Conservation (phyloP, 2,329 filamentous ascomycete species). For the Amphichorda felina region DNA sequence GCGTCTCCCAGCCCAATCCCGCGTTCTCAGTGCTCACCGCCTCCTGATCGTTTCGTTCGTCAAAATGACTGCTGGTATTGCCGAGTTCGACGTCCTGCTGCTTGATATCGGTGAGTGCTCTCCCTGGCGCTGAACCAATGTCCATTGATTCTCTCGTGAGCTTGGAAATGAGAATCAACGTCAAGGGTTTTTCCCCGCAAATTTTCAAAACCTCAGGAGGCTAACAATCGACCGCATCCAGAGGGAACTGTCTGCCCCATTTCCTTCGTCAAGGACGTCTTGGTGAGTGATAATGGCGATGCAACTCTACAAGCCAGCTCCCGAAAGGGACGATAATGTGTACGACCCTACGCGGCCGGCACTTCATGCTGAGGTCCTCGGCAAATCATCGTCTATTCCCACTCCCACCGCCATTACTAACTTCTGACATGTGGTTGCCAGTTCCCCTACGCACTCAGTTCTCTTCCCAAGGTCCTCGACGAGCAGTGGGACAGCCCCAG, state of each 20-base stretch:
- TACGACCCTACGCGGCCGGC: neutral
- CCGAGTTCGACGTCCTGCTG: slow-evolving; percentile 5
- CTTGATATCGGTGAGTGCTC: slow-evolving; percentile 7
- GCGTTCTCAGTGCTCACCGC: slow-evolving; percentile 4
- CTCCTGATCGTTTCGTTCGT: neutral
- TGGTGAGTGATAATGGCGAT: slow-evolving; percentile 44
- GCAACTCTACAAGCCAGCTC: neutral
- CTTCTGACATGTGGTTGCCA: slow-evolving; percentile 17
- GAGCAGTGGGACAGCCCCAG: slow-evolving; percentile 53
- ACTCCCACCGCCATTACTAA: neutral
- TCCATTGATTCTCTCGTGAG: neutral
- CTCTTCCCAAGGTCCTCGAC: slow-evolving; percentile 50
- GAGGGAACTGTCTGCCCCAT: slow-evolving; percentile 78
- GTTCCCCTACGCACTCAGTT: slow-evolving; percentile 67
- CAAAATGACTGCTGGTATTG: slow-evolving; percentile 6
- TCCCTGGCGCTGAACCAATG: neutral
- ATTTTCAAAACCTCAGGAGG: neutral
- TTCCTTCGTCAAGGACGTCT: slow-evolving; percentile 71
- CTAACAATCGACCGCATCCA: slow-evolving; percentile 19
- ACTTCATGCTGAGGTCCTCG: neutral
- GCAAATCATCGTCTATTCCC: neutral
- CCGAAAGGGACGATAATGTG: too few relatives aligned
- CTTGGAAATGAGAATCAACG: neutral
- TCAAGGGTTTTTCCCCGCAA: neutral
- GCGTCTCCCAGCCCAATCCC: slow-evolving; percentile 1